Percentiles rank a stretch among this genome's conserved stretches.
Conservation (phyloP, 2,329 filamentous ascomycete species). For the Moelleriella libera region DNA sequence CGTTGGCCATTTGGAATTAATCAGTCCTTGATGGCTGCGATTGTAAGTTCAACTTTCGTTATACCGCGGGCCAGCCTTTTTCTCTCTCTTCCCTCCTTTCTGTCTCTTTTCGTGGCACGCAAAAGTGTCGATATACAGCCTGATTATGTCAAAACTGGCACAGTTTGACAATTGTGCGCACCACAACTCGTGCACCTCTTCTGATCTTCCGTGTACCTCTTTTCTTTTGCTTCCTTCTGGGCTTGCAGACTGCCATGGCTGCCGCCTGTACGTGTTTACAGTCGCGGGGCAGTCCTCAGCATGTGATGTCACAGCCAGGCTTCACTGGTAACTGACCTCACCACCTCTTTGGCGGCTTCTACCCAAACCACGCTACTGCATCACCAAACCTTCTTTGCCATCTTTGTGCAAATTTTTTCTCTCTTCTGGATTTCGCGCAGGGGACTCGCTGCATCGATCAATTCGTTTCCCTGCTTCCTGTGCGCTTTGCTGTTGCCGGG, state of each 20-base stretch:
- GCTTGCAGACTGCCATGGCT: not conserved
- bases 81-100: not conserved
- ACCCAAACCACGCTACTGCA: not conserved
- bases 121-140: too few relatives aligned
- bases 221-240: not conserved
- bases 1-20: slow-evolving; percentile 1
- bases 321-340: not conserved
- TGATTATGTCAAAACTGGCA: too few relatives aligned
- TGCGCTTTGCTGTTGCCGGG: too few relatives aligned
- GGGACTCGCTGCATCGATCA: too few relatives aligned
- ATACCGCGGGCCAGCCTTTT: not conserved
- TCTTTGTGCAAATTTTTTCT: too few relatives aligned
- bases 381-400: not conserved
- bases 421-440: too few relatives aligned
- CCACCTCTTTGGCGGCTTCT: not conserved
- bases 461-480: too few relatives aligned
- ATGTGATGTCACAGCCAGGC: slow-evolving; percentile 2
- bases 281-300: not conserved
- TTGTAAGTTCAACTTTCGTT: slow-evolving; percentile 13
- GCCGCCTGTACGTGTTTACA: not conserved
- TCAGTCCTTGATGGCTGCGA: slow-evolving; percentile 17
- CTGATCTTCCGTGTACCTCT: too few relatives aligned
- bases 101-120: not conserved
- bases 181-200: too few relatives aligned
- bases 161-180: too few relatives aligned